phyloP scores from a whole-genome alignment of 257 asterid genomes.

The Solanum clarkiae region DNA sequence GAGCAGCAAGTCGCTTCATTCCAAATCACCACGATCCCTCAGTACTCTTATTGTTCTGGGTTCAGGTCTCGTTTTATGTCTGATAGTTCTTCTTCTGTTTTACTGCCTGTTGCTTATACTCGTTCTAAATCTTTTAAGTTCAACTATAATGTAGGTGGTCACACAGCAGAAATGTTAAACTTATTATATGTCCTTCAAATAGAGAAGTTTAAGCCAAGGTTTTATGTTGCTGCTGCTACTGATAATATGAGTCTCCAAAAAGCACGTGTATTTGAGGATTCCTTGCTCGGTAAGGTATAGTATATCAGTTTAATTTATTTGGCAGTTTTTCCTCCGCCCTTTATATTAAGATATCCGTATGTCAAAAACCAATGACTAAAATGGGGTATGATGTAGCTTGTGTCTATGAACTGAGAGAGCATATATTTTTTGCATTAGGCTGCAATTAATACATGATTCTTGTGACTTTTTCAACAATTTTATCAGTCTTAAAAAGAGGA shows the following conservation, averaged over 20 bases:
- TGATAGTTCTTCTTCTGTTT: background rate
- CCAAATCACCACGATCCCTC: slow-evolving; percentile 26
- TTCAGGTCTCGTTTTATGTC: slow-evolving; percentile 35
- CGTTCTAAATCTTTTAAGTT: background rate
- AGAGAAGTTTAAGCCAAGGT: slow-evolving; percentile 56
- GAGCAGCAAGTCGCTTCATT: slow-evolving; percentile 24
- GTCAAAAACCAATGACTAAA: background rate
- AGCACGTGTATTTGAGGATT: slow-evolving; percentile 61
- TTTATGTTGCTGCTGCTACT: slow-evolving; percentile 86
- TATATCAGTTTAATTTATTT: background rate
- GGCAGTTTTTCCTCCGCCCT: background rate
- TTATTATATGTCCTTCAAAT: slow-evolving; percentile 55
- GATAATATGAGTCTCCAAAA: slow-evolving; percentile 95
- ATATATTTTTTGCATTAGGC: background rate
- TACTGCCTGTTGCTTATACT: background rate
- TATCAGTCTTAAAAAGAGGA: background rate
- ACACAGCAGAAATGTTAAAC: slow-evolving; percentile 92
- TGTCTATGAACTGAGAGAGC: background rate
- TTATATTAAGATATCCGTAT: background rate
- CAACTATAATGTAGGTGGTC: slow-evolving; percentile 56
- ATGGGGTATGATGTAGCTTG: background rate
- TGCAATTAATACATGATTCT: background rate
- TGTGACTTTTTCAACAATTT: background rate
- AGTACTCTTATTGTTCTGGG: slow-evolving; percentile 64
- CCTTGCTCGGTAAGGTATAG: slow-evolving; percentile 46